These are phyloP conservation scores for Sclerotinia trifoliorum DNA, from an alignment of 2,329 filamentous ascomycete genomes.

Conservation along the genomic window DNA sequence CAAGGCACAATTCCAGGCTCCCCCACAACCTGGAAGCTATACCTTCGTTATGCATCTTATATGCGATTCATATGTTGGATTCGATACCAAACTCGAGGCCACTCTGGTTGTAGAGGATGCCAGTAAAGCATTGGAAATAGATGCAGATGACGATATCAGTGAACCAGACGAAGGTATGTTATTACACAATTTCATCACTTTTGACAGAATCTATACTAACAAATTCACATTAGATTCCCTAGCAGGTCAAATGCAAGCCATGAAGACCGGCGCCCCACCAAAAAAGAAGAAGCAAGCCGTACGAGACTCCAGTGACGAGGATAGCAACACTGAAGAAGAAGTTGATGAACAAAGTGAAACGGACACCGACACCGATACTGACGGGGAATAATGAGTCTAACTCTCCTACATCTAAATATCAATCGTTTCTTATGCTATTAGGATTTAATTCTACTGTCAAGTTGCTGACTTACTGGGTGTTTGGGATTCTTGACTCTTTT, in stretches of 20 bases:
- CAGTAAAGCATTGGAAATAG: constrained; percentile 76
- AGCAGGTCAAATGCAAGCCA: constrained; percentile 84
- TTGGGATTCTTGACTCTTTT: constrained; percentile 16
- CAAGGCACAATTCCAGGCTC: constrained; percentile 95
- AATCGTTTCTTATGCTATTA: not conserved
- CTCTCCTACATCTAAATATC: not conserved
- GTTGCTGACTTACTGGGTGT: constrained; percentile 17
- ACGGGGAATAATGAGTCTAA: constrained; percentile 39
- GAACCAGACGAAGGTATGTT: constrained; percentile 93
- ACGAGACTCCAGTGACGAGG: constrained; percentile 67
- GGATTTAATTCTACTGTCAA: constrained; percentile 11
- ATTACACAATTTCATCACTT: not conserved
- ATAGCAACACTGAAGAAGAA: constrained; percentile 77
- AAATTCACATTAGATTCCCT: constrained; percentile 64
- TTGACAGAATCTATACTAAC: not conserved
- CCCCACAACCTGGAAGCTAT: constrained; percentile 87
- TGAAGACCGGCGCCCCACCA: constrained; percentile 67
- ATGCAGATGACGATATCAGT: constrained; percentile 90
- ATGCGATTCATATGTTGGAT: constrained; percentile 92
- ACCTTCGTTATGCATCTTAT: constrained; percentile 92
- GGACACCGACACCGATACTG: constrained; percentile 61
- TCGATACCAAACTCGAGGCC: constrained; percentile 89
- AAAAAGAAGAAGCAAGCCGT: constrained; percentile 58
- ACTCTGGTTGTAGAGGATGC: constrained; percentile 86
- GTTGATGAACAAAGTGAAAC: constrained; percentile 63